Conservation (phyloP, 2,329 filamentous ascomycete genomes). For the Fusarium hostae region DNA sequence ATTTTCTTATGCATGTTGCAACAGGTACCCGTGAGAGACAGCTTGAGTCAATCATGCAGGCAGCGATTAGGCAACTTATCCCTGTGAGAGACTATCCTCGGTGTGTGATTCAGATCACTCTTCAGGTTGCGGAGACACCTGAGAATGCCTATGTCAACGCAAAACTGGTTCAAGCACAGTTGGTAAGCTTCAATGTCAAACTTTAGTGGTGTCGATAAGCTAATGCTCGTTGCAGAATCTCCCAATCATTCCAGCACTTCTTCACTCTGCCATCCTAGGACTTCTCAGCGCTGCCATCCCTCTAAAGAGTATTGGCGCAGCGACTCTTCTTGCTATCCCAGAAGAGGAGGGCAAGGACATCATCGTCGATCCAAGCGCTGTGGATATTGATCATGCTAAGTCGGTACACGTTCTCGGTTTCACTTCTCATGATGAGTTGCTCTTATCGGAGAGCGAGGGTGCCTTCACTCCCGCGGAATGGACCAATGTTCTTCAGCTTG, state of each 20-base stretch:
- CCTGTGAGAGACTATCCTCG: slow-evolving; percentile 80
- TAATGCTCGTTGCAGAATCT: slow-evolving; percentile 68
- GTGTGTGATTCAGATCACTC: slow-evolving; percentile 80
- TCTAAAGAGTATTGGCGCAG: slow-evolving; percentile 76
- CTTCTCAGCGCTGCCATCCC: slow-evolving; percentile 86
- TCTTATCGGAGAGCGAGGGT: slow-evolving; percentile 86
- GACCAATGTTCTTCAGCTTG: slow-evolving; percentile 74
- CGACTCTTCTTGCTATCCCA: slow-evolving; percentile 71
- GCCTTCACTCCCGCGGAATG: slow-evolving; percentile 80
- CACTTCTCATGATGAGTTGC: slow-evolving; percentile 75
- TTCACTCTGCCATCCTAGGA: slow-evolving; percentile 82
- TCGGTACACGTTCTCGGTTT: slow-evolving; percentile 89
- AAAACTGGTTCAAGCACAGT: slow-evolving; percentile 68
- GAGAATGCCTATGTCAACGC: slow-evolving; percentile 72
- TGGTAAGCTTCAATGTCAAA: slow-evolving; percentile 58
- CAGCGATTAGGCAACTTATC: slow-evolving; percentile 78
- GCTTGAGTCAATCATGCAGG: slow-evolving; percentile 80
- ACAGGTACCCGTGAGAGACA: slow-evolving; percentile 80
- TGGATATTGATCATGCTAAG: slow-evolving; percentile 69
- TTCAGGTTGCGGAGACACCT: slow-evolving; percentile 79
- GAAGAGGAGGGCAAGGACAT: slow-evolving; percentile 56
- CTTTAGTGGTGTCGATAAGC: slow-evolving; percentile 25
- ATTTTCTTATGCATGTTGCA: slow-evolving; percentile 31
- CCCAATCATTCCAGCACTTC: slow-evolving; percentile 79
- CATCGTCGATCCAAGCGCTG: slow-evolving; percentile 69